Conservation (phyloP, 805 yeast genomes). For the Cyberlindnera mrakii region DNA sequence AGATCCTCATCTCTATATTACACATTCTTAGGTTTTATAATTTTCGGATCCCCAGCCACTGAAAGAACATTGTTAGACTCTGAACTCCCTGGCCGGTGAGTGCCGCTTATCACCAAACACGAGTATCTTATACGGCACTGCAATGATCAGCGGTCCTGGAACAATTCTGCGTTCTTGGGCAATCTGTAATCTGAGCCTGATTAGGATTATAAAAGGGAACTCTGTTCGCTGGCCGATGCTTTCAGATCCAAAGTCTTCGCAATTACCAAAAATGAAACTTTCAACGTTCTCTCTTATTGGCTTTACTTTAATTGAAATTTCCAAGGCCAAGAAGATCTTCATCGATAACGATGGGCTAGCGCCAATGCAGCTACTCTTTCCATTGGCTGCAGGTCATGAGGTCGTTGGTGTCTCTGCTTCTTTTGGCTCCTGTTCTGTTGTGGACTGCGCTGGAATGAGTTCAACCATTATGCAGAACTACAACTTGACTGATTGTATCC, state of each 20-base stretch:
- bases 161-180: too few relatives aligned
- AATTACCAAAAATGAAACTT: slow-evolving; percentile 8
- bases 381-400: slow-evolving; percentile 33
- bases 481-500: slow-evolving; percentile 32
- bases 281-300: slow-evolving; percentile 12
- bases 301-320: slow-evolving; percentile 5
- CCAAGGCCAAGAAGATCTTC: slow-evolving; percentile 31
- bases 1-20: too few relatives aligned
- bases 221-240: too few relatives aligned
- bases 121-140: too few relatives aligned
- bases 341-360: slow-evolving; percentile 38
- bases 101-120: too few relatives aligned
- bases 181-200: too few relatives aligned
- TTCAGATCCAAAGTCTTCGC: neutral
- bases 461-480: slow-evolving; percentile 26
- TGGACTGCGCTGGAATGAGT: slow-evolving; percentile 33
- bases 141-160: too few relatives aligned
- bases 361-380: slow-evolving; percentile 32
- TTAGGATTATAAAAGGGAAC: too few relatives aligned
- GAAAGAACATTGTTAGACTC: too few relatives aligned
- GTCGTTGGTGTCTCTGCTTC: slow-evolving; percentile 34
- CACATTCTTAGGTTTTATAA: too few relatives aligned
- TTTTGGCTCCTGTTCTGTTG: slow-evolving; percentile 34
- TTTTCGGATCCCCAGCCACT: too few relatives aligned
- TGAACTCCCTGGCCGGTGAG: too few relatives aligned